These are phyloP conservation scores for Paramecium tetraurelia DNA, from an alignment of 73 alveolate species.

Conservation along the genomic window DNA sequence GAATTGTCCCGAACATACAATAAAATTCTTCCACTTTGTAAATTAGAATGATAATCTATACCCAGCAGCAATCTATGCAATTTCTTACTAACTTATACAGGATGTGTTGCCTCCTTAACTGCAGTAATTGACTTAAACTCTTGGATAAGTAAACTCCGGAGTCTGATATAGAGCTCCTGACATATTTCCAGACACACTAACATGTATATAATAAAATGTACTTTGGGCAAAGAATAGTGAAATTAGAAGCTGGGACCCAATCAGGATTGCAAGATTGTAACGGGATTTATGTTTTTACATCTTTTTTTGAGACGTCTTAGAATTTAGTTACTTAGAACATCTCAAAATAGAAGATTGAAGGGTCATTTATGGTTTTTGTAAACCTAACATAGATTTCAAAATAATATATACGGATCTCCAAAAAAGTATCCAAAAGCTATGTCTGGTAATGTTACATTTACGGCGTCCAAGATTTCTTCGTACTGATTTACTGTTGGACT, in stretches of 20 bases:
- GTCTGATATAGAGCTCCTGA: slow-evolving; percentile 44
- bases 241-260: not conserved
- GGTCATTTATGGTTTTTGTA: slow-evolving; percentile 26
- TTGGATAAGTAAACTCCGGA: not conserved
- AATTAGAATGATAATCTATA: not conserved
- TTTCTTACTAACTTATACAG: not conserved
- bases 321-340: not conserved
- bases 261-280: not conserved
- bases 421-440: slow-evolving; percentile 34
- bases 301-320: not conserved
- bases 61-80: slow-evolving; percentile 11
- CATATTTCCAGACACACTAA: not conserved
- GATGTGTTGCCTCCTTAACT: not conserved
- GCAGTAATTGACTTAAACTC: not conserved
- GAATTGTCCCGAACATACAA: slow-evolving; percentile 10
- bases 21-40: slow-evolving; percentile 56
- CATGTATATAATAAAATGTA: not conserved
- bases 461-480: not conserved
- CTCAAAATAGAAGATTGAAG: slow-evolving; percentile 12
- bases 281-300: not conserved
- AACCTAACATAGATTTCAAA: not conserved
- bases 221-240: not conserved
- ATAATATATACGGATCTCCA: slow-evolving; percentile 28
- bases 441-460: not conserved
- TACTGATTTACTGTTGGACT: slow-evolving; percentile 54